Evolutionary conservation across 495 filamentous ascomycete genomes (phyloP), one percentile per base, ranked within the genome.

Genomic region (Aspergillus kassunensis): DNA sequence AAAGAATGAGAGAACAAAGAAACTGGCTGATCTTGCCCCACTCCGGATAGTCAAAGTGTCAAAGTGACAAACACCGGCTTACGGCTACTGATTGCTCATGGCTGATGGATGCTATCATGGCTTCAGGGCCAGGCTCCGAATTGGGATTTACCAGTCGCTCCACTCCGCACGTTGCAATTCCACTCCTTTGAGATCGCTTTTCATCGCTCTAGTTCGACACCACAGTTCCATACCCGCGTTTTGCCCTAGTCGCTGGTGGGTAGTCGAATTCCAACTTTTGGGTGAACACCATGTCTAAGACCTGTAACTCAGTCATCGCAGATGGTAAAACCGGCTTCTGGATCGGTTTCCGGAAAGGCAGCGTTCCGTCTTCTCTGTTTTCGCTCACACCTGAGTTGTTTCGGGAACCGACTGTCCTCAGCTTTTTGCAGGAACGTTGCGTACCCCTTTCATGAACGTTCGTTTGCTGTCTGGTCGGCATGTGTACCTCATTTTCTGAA

Each of bases 171-270:
- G 53, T 55, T 50, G 18, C 47, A 45, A 23, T 46, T 21, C n/a
- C 27, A n/a, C 24, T 9, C 9, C 9, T 16, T 37, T 16, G 13
- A 16, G n/a, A 7, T n/a, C 34, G 34, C 34, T 37, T 37, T 16
- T 37, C n/a, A 15, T 16, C 34, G 34, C 24, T 27, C 24, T 27
- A n/a, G n/a, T 9, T 27, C 4, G 24, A 27, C 24, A 4, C 24
- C 9, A 9, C 4, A 9, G 24, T 9, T 27, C 24, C 60, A 58
- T 59, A 53, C 64, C 64, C 61, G 44, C 59, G 47, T 44, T 45
- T 24, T 39, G 31, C 5, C 44, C 46, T 25, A 16, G 16, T 13
- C 16, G 25, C 25, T 33, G 27, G 35, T 46, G 16, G 31, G 20
- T 39, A 31, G 13, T 20, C 29, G 20, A 37, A 29, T 29, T 37